phyloP scores from a whole-genome alignment of 2,329 filamentous ascomycete genomes.

The Ascomycota sp. region DNA sequence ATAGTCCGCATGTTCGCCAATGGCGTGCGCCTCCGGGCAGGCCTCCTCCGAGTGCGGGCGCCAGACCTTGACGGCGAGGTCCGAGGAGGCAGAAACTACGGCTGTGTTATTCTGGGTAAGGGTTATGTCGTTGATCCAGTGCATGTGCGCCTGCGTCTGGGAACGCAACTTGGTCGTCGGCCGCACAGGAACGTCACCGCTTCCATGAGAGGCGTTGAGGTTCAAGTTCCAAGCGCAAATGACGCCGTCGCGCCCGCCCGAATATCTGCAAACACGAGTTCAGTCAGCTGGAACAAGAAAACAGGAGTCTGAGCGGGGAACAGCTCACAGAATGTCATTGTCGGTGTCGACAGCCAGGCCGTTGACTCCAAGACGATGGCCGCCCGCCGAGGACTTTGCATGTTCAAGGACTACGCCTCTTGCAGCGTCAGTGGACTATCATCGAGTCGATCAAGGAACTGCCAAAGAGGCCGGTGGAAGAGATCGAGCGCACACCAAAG shows the following conservation, averaged over 20 bases:
- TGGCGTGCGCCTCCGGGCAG: conserved; percentile 34
- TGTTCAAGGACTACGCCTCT: conserved; percentile 30
- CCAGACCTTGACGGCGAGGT: conserved; percentile 84
- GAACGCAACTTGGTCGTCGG: conserved; percentile 34
- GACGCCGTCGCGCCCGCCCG: conserved; percentile 80
- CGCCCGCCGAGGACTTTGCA: conserved; percentile 39
- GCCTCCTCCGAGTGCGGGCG: conserved; percentile 43
- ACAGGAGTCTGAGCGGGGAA: not conserved
- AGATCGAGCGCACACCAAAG: not conserved
- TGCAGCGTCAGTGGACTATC: not conserved
- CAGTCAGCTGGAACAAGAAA: not conserved
- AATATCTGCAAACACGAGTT: conserved; percentile 41
- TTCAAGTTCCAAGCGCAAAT: conserved; percentile 90
- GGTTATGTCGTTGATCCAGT: conserved; percentile 88
- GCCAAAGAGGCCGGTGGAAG: not conserved
- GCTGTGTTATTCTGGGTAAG: conserved; percentile 57
- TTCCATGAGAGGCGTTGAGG: conserved; percentile 32
- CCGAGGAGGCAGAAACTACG: conserved; percentile 77
- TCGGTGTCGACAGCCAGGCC: conserved; percentile 69
- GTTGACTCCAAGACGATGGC: conserved; percentile 85
- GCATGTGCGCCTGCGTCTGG: conserved; percentile 57
- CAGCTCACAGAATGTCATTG: conserved; percentile 62
- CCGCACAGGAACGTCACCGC: conserved; percentile 10
- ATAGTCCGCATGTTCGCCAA: conserved; percentile 87
- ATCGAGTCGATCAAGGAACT: not conserved